Conservation (phyloP, 768 basidiomycete species). For the Collybiopsis confluens region DNA sequence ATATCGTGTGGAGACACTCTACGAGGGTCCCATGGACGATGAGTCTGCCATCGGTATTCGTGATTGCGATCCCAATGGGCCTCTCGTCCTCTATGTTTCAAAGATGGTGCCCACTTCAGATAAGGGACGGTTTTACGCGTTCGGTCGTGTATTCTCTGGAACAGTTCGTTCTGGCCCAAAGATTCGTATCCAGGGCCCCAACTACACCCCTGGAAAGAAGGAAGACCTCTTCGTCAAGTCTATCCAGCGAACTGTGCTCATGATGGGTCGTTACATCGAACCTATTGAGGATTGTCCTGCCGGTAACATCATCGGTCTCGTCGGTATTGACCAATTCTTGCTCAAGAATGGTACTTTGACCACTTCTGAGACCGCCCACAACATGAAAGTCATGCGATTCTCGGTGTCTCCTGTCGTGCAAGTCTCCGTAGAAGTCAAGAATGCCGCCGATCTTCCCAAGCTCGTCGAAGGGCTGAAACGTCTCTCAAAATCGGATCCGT, state of each 20-base stretch:
- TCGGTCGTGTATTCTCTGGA: conserved; percentile 99
- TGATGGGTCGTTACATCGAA: conserved; percentile 99
- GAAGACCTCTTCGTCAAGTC: conserved; percentile 97
- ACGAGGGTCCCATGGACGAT: conserved; percentile 99
- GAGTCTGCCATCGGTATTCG: conserved; percentile 98
- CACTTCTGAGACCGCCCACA: conserved; percentile 97
- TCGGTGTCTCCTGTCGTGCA: conserved; percentile 99
- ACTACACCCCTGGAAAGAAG: conserved; percentile 98
- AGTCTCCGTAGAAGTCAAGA: conserved; percentile 99
- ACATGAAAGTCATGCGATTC: conserved; percentile 99
- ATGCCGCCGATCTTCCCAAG: conserved; percentile 97
- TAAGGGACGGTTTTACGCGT: conserved; percentile 99
- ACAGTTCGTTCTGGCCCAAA: conserved; percentile 97
- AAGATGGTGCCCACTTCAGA: conserved; percentile 99
- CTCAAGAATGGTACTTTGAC: conserved; percentile 99
- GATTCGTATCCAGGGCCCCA: conserved; percentile 98
- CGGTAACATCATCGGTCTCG: conserved; percentile 98
- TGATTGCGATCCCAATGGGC: conserved; percentile 94
- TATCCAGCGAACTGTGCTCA: conserved; percentile 96
- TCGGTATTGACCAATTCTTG: conserved; percentile 99
- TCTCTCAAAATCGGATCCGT: conserved; percentile 99
- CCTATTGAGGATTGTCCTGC: conserved; percentile 99
- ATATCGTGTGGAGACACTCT: conserved; percentile 98
- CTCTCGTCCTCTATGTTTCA: conserved; percentile 96
- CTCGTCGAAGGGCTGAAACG: conserved; percentile 99